A percentile compares a stretch with the other conserved stretches of the same genome.
phyloP scores from a whole-genome alignment of 2,329 filamentous ascomycete species.

The Scortechinia acanthostroma region DNA sequence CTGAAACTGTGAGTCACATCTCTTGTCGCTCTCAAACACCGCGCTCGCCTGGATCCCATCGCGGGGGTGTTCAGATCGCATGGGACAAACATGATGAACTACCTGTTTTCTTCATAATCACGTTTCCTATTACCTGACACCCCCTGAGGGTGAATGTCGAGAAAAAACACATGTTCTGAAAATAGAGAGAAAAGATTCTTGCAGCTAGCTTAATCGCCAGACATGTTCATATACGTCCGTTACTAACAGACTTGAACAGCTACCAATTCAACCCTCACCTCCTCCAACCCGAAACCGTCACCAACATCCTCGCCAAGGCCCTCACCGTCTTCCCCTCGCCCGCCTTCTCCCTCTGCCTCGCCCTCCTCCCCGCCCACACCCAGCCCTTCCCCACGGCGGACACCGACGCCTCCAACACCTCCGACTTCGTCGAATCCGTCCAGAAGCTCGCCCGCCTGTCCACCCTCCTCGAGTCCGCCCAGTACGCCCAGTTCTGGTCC shows the following conservation, averaged over 20 bases:
- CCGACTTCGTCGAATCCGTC: neutral
- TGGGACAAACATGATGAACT: too few species aligned
- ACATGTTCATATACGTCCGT: too few species aligned
- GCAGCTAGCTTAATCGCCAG: too few species aligned
- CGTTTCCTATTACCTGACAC: too few species aligned
- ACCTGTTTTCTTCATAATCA: too few species aligned
- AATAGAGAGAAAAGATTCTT: too few species aligned
- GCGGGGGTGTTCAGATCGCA: too few species aligned
- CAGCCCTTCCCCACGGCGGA: conserved; percentile 11
- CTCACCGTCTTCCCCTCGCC: conserved; percentile 71
- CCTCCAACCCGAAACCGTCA: conserved; percentile 66
- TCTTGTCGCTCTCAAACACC: too few species aligned
- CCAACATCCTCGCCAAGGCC: conserved; percentile 73
- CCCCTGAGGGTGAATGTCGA: too few species aligned
- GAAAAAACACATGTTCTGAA: too few species aligned
- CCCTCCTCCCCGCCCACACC: conserved; percentile 64
- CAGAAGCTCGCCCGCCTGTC: conserved; percentile 59
- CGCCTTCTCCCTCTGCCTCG: conserved; percentile 67
- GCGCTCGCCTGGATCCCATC: too few species aligned
- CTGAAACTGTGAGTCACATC: conserved; percentile 60
- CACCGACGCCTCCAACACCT: neutral
- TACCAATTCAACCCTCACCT: conserved; percentile 80
- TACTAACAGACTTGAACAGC: too few species aligned
- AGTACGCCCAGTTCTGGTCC: conserved; percentile 89
- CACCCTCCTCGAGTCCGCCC: conserved; percentile 78